Conservation (phyloP, 2,329 filamentous ascomycete genomes). For the Ophiostoma pallidulum region DNA sequence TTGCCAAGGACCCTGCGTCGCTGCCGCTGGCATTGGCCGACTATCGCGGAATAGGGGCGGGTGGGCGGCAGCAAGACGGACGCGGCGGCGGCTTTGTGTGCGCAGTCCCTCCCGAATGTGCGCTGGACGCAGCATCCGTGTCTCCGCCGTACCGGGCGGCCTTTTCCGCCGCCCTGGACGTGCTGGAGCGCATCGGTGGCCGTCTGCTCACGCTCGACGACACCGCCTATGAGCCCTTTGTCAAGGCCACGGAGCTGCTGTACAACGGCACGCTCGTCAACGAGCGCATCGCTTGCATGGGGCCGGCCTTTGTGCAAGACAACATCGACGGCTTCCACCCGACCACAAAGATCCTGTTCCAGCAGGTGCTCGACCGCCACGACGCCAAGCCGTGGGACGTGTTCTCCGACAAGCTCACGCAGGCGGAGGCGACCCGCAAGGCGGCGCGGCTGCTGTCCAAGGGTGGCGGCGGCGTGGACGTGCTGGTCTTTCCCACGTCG, state of each 20-base stretch:
- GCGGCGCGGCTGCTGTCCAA: slow-evolving; percentile 3
- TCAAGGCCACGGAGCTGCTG: slow-evolving; percentile 38
- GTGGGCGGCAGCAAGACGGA: no score
- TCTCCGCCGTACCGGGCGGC: slow-evolving; percentile 21
- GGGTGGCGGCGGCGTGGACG: slow-evolving; percentile 26
- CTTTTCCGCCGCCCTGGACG: slow-evolving; percentile 30
- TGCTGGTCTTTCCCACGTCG: slow-evolving; percentile 40
- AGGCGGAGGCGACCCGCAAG: slow-evolving; percentile 33
- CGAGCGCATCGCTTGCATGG: slow-evolving; percentile 36
- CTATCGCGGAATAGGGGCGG: slow-evolving; percentile 16
- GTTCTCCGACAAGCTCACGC: slow-evolving; percentile 37
- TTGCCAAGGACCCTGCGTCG: slow-evolving; percentile 32
- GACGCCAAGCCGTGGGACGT: slow-evolving; percentile 35
- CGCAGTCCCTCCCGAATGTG: slow-evolving; percentile 36
- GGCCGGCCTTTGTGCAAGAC: slow-evolving; percentile 25
- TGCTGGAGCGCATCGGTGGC: slow-evolving; percentile 29
- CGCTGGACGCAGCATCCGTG: slow-evolving; percentile 24
- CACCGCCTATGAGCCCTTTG: slow-evolving; percentile 37
- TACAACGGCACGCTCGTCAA: slow-evolving; percentile 43
- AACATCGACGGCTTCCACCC: slow-evolving; percentile 36
- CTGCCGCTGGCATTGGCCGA: slow-evolving; percentile 17
- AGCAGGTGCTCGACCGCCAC: slow-evolving; percentile 27
- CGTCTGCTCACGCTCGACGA: slow-evolving; percentile 22
- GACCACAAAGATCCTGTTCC: slow-evolving; percentile 37
- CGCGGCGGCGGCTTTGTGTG: slow-evolving; percentile 32